phyloP scores from a whole-genome alignment of 306 rosid genomes.

The Begonia fuchsioides region DNA sequence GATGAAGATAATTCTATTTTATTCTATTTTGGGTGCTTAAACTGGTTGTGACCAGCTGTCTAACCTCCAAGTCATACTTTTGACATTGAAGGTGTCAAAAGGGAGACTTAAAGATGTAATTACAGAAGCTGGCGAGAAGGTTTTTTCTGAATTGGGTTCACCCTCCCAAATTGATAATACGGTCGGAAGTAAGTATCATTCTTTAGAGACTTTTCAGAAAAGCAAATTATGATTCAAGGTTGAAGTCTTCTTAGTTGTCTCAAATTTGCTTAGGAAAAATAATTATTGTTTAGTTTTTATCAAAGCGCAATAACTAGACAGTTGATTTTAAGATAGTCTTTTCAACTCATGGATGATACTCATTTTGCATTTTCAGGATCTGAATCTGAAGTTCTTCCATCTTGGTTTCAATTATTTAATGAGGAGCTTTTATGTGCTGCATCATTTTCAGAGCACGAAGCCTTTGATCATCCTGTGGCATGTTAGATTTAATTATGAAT shows the following conservation, averaged over 20 bases:
- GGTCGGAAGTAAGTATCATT: constrained; percentile 34
- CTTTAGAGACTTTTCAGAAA: constrained; percentile 1
- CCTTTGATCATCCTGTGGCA: constrained; percentile 98
- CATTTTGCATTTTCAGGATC: constrained; percentile 36
- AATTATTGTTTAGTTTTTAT: not conserved
- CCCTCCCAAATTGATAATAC: constrained; percentile 25
- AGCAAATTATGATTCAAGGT: not conserved
- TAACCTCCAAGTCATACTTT: constrained; percentile 15
- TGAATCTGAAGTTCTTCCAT: constrained; percentile 45
- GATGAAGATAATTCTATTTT: no score
- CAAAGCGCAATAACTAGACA: not conserved
- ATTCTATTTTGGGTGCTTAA: no score
- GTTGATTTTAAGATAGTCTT: constrained; percentile 6
- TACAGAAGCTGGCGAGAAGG: constrained; percentile 59
- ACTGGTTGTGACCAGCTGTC: not conserved
- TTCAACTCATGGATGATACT: constrained; percentile 8
- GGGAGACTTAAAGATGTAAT: constrained; percentile 63
- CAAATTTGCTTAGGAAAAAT: not conserved
- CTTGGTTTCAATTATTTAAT: constrained; percentile 84
- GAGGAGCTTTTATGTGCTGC: constrained; percentile 58
- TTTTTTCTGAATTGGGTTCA: constrained; percentile 29
- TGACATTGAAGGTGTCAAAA: constrained; percentile 49
- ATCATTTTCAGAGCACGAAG: constrained; percentile 96
- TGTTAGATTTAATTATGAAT: constrained; percentile 37
- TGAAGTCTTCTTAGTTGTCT: not conserved